Percentiles rank a stretch among this genome's conserved stretches.
Conservation (phyloP, 306 rosid species). For the Ormosia semicastrata region DNA sequence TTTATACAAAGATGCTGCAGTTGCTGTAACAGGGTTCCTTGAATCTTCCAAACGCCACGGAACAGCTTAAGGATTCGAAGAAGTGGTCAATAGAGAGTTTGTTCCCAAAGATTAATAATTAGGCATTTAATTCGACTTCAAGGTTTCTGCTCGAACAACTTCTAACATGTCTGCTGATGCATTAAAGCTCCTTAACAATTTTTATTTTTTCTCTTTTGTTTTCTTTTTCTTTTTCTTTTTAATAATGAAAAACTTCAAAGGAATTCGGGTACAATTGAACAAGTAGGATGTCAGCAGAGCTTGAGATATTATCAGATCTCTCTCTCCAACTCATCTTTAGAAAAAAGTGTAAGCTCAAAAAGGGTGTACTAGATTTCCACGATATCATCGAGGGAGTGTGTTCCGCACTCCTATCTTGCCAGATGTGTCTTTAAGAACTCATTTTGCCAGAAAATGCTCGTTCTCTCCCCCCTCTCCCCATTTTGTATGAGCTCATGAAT, state of each 20-base stretch:
- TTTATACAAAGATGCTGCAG: constrained; percentile 58
- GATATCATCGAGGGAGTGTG: no score
- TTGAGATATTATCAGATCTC: not conserved
- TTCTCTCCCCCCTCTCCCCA: not conserved
- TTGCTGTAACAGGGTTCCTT: constrained; percentile 40
- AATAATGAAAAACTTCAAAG: not conserved
- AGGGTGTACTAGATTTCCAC: no score
- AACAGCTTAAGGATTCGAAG: not conserved
- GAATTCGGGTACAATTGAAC: not conserved
- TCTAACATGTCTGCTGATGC: not conserved
- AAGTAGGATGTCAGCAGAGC: not conserved
- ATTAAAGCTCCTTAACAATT: not conserved
- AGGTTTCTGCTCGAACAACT: not conserved
- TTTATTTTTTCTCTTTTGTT: not conserved
- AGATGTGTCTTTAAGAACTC: not conserved
- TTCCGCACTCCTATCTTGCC: not conserved
- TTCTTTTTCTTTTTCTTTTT: no score
- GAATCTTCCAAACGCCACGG: constrained; percentile 16
- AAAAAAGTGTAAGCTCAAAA: no score
- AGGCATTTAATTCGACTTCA: not conserved
- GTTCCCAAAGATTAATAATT: not conserved
- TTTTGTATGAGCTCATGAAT: not conserved
- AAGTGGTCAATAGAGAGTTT: not conserved
- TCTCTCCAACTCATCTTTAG: not conserved
- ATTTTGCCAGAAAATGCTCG: not conserved